These are phyloP conservation scores for Colletotrichum incanum DNA, from an alignment of 2,329 filamentous ascomycete genomes.

Conservation along the genomic window DNA sequence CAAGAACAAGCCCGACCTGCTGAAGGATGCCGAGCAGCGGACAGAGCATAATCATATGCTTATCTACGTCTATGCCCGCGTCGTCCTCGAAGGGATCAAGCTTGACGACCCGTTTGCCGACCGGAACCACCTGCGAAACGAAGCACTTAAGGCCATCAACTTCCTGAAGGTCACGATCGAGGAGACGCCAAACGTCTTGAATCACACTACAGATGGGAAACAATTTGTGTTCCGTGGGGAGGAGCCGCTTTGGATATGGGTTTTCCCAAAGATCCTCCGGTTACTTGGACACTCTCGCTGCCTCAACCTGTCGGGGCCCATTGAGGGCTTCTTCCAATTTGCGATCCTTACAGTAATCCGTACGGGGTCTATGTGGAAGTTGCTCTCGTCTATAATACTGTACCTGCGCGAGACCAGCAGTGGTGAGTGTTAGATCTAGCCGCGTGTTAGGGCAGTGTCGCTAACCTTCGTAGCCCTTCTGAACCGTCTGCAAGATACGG, in stretches of 20 bases:
- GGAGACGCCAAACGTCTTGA: slow-evolving; percentile 80
- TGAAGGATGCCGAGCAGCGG: slow-evolving; percentile 77
- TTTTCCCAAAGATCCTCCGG: slow-evolving; percentile 71
- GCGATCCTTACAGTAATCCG: slow-evolving; percentile 62
- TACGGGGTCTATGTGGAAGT: slow-evolving; percentile 64
- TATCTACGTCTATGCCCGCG: slow-evolving; percentile 86
- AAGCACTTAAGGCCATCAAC: slow-evolving; percentile 81
- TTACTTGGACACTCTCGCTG: slow-evolving; percentile 70
- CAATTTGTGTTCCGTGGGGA: slow-evolving; percentile 67
- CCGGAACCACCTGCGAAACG: slow-evolving; percentile 67
- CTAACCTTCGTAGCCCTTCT: slow-evolving; percentile 51
- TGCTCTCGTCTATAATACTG: slow-evolving; percentile 60
- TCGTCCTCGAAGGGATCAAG: slow-evolving; percentile 80
- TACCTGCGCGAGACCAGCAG: slow-evolving; percentile 67
- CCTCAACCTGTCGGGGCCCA: slow-evolving; percentile 62
- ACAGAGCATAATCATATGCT: slow-evolving; percentile 87
- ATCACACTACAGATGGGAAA: slow-evolving; percentile 58
- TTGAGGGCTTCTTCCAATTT: slow-evolving; percentile 69
- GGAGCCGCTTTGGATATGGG: slow-evolving; percentile 78
- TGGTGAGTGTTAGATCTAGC: slow-evolving; percentile 54
- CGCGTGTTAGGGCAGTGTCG: background rate
- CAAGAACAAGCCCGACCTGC: slow-evolving; percentile 65
- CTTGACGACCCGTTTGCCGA: slow-evolving; percentile 79
- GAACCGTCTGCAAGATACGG: slow-evolving; percentile 54
- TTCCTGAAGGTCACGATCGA: slow-evolving; percentile 83